Evolutionary conservation across 2,329 filamentous ascomycete genomes (phyloP).

Genomic region (Plenodomus biglobosus): DNA sequence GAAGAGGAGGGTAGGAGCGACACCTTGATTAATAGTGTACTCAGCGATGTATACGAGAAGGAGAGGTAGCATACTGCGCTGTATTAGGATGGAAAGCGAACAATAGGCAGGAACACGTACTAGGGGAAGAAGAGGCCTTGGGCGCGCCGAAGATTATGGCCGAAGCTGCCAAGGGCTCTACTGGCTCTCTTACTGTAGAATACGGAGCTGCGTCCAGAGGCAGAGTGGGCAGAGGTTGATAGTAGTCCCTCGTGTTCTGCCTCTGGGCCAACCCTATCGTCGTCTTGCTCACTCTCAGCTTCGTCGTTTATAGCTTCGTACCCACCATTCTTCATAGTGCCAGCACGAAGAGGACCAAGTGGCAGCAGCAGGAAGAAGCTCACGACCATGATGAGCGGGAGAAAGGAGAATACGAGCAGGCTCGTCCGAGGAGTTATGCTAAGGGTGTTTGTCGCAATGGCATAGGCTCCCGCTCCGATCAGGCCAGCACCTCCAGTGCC

Average conservation of each 20-base stretch:
- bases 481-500: constrained; percentile 89
- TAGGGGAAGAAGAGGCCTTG: constrained; percentile 71
- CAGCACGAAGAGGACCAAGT: constrained; percentile 60
- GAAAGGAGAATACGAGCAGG: constrained; percentile 73
- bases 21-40: constrained; percentile 96
- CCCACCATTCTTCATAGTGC: constrained; percentile 46
- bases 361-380: constrained; percentile 86
- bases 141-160: constrained; percentile 63
- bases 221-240: constrained; percentile 35
- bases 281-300: constrained; percentile 23
- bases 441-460: constrained; percentile 78
- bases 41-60: constrained; percentile 92
- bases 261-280: constrained; percentile 15
- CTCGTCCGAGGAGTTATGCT: constrained; percentile 73
- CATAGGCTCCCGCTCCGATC: constrained; percentile 84
- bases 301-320: constrained; percentile 59
- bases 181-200: constrained; percentile 10
- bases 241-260: constrained; percentile 43
- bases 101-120: constrained; percentile 44
- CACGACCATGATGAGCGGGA: constrained; percentile 79
- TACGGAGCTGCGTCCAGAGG: constrained; percentile 30
- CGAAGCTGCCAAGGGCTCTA: constrained; percentile 41
- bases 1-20: constrained; percentile 86
- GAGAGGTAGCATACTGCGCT: constrained; percentile 75
- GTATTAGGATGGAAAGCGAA: constrained; percentile 6